These are phyloP conservation scores for Cryptococcus amylolentus DNA, from an alignment of 1,284 basidiomycete genomes.

Conservation along the genomic window DNA sequence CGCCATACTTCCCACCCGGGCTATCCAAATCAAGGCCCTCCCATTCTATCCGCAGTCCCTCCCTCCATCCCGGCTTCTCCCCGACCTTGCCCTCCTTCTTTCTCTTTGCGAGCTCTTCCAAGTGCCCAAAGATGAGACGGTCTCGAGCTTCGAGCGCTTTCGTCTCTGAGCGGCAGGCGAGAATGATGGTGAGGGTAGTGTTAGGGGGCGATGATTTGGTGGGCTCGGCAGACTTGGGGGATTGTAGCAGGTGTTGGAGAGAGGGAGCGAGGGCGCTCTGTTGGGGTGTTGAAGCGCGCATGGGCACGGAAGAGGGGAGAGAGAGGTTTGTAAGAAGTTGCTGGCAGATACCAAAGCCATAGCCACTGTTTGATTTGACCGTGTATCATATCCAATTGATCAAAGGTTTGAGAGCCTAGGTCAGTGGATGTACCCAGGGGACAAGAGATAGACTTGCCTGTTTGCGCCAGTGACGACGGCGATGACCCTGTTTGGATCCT, in stretches of 20 bases:
- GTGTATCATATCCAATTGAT: not conserved
- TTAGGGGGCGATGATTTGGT: constrained; percentile 14
- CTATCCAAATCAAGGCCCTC: constrained; percentile 62
- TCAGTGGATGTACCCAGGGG: not conserved
- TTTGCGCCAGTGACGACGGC: constrained; percentile 68
- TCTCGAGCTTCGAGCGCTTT: constrained; percentile 63
- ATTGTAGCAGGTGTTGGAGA: constrained; percentile 21
- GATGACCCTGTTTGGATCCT: constrained; percentile 48
- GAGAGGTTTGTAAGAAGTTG: constrained; percentile 71
- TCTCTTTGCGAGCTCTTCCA: constrained; percentile 52
- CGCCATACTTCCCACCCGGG: constrained; percentile 56
- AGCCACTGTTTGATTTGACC: constrained; percentile 58
- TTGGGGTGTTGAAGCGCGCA: constrained; percentile 29
- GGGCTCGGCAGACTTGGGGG: not conserved
- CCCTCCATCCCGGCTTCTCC: constrained; percentile 58
- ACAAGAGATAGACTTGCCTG: constrained; percentile 51
- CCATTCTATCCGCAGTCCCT: constrained; percentile 61
- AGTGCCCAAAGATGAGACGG: constrained; percentile 58
- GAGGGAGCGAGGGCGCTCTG: constrained; percentile 26
- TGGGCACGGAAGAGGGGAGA: constrained; percentile 22
- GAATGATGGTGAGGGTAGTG: constrained; percentile 66
- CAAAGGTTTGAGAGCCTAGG: too few relatives aligned
- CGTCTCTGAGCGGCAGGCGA: constrained; percentile 70
- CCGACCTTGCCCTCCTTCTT: constrained; percentile 23
- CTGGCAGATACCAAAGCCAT: constrained; percentile 80